Conservation (phyloP, 1,284 basidiomycete species). For the Heterobasidion irregulare region DNA sequence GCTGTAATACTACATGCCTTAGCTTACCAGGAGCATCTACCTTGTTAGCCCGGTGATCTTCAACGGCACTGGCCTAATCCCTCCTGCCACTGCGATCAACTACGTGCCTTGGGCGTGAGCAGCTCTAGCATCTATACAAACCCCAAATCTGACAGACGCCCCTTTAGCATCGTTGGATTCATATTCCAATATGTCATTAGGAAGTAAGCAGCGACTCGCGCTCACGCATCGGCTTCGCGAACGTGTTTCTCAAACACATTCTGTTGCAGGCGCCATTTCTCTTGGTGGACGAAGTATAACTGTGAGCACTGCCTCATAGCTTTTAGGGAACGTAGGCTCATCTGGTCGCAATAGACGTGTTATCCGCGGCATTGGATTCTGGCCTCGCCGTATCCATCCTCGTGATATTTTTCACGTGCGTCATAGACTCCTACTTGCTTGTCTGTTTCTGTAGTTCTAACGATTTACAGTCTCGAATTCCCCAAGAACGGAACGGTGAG, state of each 20-base stretch:
- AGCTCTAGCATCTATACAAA: neutral
- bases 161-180: slow-evolving; percentile 21
- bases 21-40: neutral
- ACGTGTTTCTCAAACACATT: neutral
- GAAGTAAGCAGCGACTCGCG: slow-evolving; percentile 4
- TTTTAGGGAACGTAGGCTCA: neutral
- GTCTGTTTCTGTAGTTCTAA: neutral
- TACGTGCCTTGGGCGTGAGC: slow-evolving; percentile 26
- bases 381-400: slow-evolving; percentile 36
- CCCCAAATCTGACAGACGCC: neutral
- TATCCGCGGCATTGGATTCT: slow-evolving; percentile 43
- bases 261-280: slow-evolving; percentile 18
- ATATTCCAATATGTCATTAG: slow-evolving; percentile 34
- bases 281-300: slow-evolving; percentile 40
- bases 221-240: neutral
- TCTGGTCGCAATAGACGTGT: slow-evolving; percentile 25
- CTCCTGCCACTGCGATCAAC: slow-evolving; percentile 36
- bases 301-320: slow-evolving; percentile 17
- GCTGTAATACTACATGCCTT: neutral
- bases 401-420: slow-evolving; percentile 37
- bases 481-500: slow-evolving; percentile 26
- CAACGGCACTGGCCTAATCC: slow-evolving; percentile 24
- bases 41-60: slow-evolving; percentile 11
- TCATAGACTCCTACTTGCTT: neutral
- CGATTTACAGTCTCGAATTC: slow-evolving; percentile 27